Evolutionary conservation across 2,329 filamentous ascomycete genomes (phyloP), one percentile per base, ranked within the genome.

Genomic region (Aureobasidium vineae): DNA sequence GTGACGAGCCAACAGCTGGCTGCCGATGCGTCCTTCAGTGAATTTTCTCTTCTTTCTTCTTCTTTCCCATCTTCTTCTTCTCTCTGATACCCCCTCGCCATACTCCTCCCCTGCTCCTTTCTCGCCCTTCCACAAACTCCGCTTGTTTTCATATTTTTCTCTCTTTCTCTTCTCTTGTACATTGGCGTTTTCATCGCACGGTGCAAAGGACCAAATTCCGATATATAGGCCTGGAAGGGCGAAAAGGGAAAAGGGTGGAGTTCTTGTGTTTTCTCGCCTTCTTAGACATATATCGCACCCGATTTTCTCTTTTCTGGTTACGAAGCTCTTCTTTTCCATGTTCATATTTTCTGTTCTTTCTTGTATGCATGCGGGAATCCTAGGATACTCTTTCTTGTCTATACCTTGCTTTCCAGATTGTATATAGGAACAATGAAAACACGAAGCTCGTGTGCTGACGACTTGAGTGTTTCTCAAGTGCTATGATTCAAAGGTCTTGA

Each of bases 21-120:
- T 90, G 88, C 74, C 82, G 87, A 69, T 90, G 88, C 75, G 80
- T 88, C 63, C 86, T 90, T 68, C 78, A 88, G 75, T 88, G 78
- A 40, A 28, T 28, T 15, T 45, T 38, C n/a, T 33, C 26, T 26
- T 53, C 26, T 19, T 40, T 57, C 40, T 49, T n/a, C n/a, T 33
- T 33, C 11, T 21, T 19, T n/a, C 28, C 19, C 28, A 6, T 38
- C 7, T 33, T 31, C 21, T n/a, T 38, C 45, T 23, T 33, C 26
- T 43, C 45, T 49, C 28, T 53, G 50, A 53, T 53, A 53, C 50
- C 50, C 50, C 26, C 31, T 38, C 41, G 15, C 38, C 41, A 33
- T 13, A 60, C 11, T 10, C n/a, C 43, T 23, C 43, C 28, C 40
- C 28, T 11, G 10, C 31, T 61, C 21, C 40, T 47, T 49, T 33